Conservation (phyloP, 1,139 yeast species). For the Candida pseudoviswanathii region DNA sequence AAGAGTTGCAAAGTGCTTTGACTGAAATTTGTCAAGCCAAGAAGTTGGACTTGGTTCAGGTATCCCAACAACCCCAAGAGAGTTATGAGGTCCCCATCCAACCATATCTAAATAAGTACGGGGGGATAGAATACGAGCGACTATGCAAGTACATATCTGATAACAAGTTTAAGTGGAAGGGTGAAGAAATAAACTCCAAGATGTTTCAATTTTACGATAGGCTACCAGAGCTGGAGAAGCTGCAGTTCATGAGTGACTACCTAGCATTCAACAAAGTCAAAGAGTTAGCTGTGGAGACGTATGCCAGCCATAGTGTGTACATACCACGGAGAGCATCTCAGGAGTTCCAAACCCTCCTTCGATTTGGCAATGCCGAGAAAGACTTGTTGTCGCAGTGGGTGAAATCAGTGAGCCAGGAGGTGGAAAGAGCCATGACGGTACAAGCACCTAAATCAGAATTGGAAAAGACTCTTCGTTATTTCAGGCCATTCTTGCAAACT, state of each 20-base stretch:
- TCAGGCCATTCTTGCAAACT: conserved; percentile 10
- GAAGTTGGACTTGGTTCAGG: not conserved
- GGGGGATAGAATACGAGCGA: conserved; percentile 21
- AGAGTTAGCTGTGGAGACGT: conserved; percentile 28
- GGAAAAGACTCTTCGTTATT: conserved; percentile 9
- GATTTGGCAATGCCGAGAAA: not conserved
- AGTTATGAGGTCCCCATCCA: conserved; percentile 15
- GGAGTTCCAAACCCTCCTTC: not conserved
- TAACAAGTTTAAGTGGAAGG: conserved; percentile 13
- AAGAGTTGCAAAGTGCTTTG: conserved; percentile 5
- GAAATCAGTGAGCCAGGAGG: not conserved
- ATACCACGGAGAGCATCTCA: conserved; percentile 1
- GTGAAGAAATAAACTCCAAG: conserved; percentile 3
- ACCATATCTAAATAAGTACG: conserved; percentile 19
- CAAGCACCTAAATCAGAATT: conserved; percentile 8
- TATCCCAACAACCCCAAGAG: not conserved
- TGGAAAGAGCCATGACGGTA: conserved; percentile 19
- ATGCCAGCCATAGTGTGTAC: conserved; percentile 12
- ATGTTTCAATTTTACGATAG: conserved; percentile 12
- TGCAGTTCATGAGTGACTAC: conserved; percentile 28
- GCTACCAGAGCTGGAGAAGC: conserved; percentile 6
- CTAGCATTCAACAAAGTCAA: conserved; percentile 24
- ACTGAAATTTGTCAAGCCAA: conserved; percentile 10
- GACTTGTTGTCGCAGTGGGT: conserved; percentile 11
- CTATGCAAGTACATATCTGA: conserved; percentile 26